These are phyloP conservation scores for Przewalskia tangutica DNA, from an alignment of 257 asterid genomes.

Conservation along the genomic window DNA sequence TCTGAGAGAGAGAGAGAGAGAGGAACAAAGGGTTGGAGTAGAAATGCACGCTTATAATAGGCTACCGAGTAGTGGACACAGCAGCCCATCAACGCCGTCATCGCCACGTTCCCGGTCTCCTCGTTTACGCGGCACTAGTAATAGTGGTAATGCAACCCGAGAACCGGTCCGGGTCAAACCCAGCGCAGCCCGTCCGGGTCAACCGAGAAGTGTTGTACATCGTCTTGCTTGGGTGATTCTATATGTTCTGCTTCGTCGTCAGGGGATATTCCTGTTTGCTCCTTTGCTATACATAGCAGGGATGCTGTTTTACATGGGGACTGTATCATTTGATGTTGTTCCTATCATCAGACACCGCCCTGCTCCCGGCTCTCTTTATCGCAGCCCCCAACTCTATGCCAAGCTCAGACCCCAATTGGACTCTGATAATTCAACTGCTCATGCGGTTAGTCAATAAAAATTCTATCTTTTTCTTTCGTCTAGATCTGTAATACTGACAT, in stretches of 20 bases:
- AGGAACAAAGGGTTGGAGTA: neutral
- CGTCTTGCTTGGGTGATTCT: conserved; percentile 62
- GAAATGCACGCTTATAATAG: conserved; percentile 82
- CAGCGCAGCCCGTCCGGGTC: conserved; percentile 31
- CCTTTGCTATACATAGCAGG: conserved; percentile 75
- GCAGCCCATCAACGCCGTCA: conserved; percentile 77
- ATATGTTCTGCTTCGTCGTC: conserved; percentile 62
- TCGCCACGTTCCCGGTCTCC: conserved; percentile 92
- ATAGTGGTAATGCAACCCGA: neutral
- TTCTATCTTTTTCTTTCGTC: neutral
- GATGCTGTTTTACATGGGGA: conserved; percentile 90
- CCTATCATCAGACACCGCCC: conserved; percentile 40
- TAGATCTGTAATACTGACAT: neutral
- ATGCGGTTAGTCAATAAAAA: conserved; percentile 56
- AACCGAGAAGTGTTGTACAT: conserved; percentile 41
- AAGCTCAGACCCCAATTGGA: conserved; percentile 68
- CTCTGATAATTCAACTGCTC: conserved; percentile 62
- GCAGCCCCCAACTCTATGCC: conserved; percentile 75
- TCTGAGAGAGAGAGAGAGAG: neutral
- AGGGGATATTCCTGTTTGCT: conserved; percentile 83
- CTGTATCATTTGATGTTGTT: conserved; percentile 79
- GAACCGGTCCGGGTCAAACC: conserved; percentile 14
- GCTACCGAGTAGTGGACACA: conserved; percentile 93
- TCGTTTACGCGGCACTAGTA: conserved; percentile 13
- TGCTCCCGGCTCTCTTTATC: conserved; percentile 77